Base-by-base conservation (phyloP, 345 rosid genomes). In the Sonneratia alba region DNA sequence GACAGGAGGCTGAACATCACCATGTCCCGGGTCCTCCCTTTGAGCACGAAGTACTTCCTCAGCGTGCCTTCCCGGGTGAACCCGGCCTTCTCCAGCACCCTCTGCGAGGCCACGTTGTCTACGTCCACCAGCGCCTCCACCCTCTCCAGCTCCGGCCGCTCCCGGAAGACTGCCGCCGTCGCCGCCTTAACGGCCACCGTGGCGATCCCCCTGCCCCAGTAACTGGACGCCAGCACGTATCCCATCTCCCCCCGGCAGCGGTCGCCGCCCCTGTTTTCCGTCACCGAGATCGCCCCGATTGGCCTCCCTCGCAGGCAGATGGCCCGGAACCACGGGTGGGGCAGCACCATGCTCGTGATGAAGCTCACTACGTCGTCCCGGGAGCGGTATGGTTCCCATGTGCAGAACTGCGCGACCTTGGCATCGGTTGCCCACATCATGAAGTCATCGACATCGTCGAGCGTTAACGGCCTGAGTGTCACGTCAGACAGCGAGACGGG, bases 321-420 rank as follows among this genome's bases (percentile, higher is more conserved):
- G 13, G 91, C 91, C 76, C 73, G 78, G 59, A 74, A 72, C 89
- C 90, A 87, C n/a, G 96, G 90, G 69, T 88, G 98, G 48, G 79
- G 76, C 21, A 77, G 7, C 36, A 79, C 78, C 2, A 13, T 16
- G 64, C 77, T 67, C 24, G 63, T 78, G 55, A 92, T 82, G 71
- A 59, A 82, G 21, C 72, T 66, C 32, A 86, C 61, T n/a, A 70
- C 91, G 0, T 71, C 87, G 73, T 89, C 89, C 79, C 70, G 83
- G 83, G 76, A 73, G 0, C 72, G 76, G 82, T 71, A 83, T 49
- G 98, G 81, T 42, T 87, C 88, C 82, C 83, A 83, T 1, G 81
- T 37, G 84, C 92, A 84, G 70, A 78, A 86, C 11, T 75, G 83
- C 32, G 84, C 13, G 36, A 84, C 88, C 32, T 76, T 73, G 64